A percentile compares a stretch with the other conserved stretches of the same genome.
Evolutionary conservation across 257 asterid species (phyloP).

Genomic region (Scutellaria galericulata): DNA sequence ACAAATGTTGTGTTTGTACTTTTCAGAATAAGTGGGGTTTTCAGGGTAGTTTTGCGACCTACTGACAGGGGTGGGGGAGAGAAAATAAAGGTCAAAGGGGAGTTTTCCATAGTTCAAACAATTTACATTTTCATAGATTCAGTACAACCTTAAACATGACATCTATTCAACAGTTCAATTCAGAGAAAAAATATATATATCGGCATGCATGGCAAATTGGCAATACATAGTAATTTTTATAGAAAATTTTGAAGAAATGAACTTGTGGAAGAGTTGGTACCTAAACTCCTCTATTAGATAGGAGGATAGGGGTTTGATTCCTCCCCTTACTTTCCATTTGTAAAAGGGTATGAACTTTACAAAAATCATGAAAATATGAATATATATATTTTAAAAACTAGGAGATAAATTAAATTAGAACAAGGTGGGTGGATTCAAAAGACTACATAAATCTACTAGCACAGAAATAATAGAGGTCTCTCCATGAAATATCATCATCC

Average conservation of each 20-base stretch:
- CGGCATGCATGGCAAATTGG: background rate
- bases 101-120: background rate
- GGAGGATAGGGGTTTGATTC: no score
- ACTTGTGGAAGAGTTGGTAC: no score
- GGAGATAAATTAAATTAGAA: slow-evolving; percentile 2
- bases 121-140: background rate
- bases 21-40: background rate
- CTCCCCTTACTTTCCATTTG: no score
- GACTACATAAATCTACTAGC: slow-evolving; percentile 8
- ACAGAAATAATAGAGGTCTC: background rate
- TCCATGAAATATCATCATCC: background rate
- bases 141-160: background rate
- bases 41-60: background rate
- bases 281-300: no score
- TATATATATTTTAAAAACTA: background rate
- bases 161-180: background rate
- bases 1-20: background rate
- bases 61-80: background rate
- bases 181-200: background rate
- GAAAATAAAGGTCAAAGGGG: background rate
- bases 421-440: slow-evolving; percentile 1
- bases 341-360: no score
- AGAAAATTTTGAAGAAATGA: background rate
- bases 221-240: background rate
- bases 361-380: background rate